phyloP scores from a whole-genome alignment of 208 protist genomes.

The Acanthamoeba castellanii region DNA sequence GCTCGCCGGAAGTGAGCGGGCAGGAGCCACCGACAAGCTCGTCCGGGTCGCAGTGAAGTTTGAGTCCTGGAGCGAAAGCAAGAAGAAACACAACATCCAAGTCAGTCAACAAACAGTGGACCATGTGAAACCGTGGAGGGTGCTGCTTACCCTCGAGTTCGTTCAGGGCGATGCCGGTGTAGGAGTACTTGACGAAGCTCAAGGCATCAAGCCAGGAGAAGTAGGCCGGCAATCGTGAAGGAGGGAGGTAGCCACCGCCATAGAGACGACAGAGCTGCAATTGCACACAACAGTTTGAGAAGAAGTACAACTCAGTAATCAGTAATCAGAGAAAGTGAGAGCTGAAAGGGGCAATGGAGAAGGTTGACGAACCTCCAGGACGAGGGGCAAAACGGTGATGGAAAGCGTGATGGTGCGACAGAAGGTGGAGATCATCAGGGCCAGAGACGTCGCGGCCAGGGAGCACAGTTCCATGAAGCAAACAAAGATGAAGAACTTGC shows the following conservation, averaged over 20 bases:
- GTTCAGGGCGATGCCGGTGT: constrained; percentile 67
- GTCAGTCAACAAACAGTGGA: neutral
- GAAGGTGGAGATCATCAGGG: constrained; percentile 74
- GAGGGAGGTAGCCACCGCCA: constrained; percentile 68
- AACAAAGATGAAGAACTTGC: constrained; percentile 74
- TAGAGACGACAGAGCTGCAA: constrained; percentile 61
- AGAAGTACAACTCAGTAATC: no score
- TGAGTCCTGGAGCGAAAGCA: neutral
- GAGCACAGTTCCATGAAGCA: constrained; percentile 74
- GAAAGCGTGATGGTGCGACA: constrained; percentile 63
- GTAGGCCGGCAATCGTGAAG: constrained; percentile 18
- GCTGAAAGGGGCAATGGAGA: neutral
- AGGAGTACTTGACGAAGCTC: constrained; percentile 73
- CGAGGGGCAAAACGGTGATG: constrained; percentile 35
- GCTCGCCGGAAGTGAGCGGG: constrained; percentile 2
- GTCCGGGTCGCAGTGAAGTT: neutral
- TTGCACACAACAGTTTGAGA: no score
- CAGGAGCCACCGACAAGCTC: constrained; percentile 8
- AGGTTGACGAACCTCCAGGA: neutral
- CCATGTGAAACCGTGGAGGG: neutral
- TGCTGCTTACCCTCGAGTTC: constrained; percentile 22
- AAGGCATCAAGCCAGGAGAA: constrained; percentile 73
- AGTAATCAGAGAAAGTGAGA: neutral
- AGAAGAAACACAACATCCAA: no score
- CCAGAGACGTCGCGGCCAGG: constrained; percentile 53